Evolutionary conservation across 805 yeast genomes (phyloP).

Genomic region (Maudiozyma bulderi): DNA sequence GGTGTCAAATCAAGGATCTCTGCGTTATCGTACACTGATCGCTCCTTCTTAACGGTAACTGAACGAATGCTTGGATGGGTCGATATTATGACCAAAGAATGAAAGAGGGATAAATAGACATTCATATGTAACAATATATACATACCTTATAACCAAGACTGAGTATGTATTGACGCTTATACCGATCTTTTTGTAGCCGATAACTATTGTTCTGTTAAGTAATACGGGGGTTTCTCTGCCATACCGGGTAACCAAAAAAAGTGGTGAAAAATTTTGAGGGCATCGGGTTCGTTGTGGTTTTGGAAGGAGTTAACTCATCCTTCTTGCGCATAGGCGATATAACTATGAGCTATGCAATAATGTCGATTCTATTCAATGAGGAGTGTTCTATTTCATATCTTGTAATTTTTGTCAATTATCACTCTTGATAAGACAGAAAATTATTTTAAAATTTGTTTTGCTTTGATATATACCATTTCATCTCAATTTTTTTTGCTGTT

Average conservation of each 20-base stretch:
- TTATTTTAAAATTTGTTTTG: too few relatives aligned
- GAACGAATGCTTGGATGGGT: slow-evolving; percentile 20
- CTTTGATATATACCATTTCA: too few relatives aligned
- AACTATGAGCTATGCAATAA: too few relatives aligned
- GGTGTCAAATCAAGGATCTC: slow-evolving; percentile 14
- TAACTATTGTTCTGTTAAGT: too few relatives aligned
- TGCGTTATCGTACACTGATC: slow-evolving; percentile 10
- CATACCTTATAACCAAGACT: neutral
- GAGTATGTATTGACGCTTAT: neutral
- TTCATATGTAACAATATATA: neutral
- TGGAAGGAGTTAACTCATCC: neutral
- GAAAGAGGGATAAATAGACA: neutral
- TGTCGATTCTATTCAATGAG: too few relatives aligned
- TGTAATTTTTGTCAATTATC: too few relatives aligned
- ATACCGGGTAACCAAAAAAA: neutral
- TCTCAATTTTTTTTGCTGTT: too few relatives aligned
- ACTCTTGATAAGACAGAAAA: too few relatives aligned
- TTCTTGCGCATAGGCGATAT: too few relatives aligned
- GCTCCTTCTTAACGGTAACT: slow-evolving; percentile 1
- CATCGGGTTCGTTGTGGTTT: neutral
- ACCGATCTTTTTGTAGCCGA: neutral
- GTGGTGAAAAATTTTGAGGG: neutral
- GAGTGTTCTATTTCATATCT: too few relatives aligned
- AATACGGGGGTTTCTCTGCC: too few relatives aligned
- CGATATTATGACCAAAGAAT: slow-evolving; percentile 6